Conservation (phyloP, 768 basidiomycete species). For the Mycena chlorophos region DNA sequence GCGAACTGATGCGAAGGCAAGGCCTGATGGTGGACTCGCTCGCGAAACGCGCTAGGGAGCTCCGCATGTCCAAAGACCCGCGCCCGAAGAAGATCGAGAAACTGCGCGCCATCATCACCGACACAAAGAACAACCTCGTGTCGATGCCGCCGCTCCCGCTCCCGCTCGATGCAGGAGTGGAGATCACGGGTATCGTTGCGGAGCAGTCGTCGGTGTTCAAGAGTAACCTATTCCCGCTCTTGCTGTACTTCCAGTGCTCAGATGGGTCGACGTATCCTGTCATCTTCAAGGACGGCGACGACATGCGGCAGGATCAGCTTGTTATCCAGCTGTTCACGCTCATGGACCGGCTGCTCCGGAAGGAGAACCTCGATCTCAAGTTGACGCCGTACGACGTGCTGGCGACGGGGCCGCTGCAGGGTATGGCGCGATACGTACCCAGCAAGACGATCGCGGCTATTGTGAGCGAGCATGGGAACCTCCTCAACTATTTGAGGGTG, state of each 20-base stretch:
- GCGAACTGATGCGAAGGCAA: conserved; percentile 89
- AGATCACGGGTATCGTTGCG: conserved; percentile 82
- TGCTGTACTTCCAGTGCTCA: conserved; percentile 85
- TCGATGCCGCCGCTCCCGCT: conserved; percentile 81
- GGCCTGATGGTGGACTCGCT: conserved; percentile 86
- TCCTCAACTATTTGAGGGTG: conserved; percentile 85
- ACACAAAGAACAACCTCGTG: conserved; percentile 82
- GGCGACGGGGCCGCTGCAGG: conserved; percentile 88
- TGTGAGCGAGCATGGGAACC: conserved; percentile 84
- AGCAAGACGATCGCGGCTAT: conserved; percentile 96
- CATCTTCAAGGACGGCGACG: conserved; percentile 99
- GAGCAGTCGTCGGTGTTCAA: conserved; percentile 97
- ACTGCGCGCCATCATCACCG: conserved; percentile 78
- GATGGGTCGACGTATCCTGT: conserved; percentile 88
- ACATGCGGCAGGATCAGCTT: conserved; percentile 97
- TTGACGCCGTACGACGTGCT: conserved; percentile 90
- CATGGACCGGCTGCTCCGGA: conserved; percentile 90
- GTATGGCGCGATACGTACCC: conserved; percentile 95
- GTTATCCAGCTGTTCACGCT: conserved; percentile 98
- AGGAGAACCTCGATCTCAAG: conserved; percentile 93
- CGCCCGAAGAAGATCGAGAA: conserved; percentile 98
- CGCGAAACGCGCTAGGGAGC: conserved; percentile 81
- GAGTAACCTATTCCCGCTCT: conserved; percentile 89
- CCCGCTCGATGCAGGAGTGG: conserved; percentile 85
- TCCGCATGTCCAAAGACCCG: conserved; percentile 87